Evolutionary conservation across 1,284 basidiomycete species (phyloP).

Genomic region (Bondarzewia mesenterica): DNA sequence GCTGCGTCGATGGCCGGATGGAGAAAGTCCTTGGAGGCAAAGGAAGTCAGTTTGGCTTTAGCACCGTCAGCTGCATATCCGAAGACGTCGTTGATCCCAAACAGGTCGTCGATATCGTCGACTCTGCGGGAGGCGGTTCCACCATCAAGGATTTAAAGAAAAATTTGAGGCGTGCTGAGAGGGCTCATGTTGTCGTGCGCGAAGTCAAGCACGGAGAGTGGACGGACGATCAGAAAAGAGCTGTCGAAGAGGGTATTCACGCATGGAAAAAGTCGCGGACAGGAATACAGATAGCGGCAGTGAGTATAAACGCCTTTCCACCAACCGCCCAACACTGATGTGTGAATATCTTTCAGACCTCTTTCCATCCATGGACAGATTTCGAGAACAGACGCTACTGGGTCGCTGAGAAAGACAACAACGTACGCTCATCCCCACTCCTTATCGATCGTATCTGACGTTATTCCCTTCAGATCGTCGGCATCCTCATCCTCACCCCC

Average conservation of each 20-base stretch:
- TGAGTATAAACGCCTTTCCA: conserved; percentile 14
- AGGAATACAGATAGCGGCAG: conserved; percentile 34
- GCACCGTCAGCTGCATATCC: conserved; percentile 33
- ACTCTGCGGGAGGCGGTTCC: conserved; percentile 20
- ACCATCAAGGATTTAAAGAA: conserved; percentile 38
- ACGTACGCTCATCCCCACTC: background rate
- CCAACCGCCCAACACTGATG: background rate
- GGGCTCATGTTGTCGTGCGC: conserved; percentile 26
- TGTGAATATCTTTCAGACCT: conserved; percentile 19
- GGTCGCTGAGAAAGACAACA: conserved; percentile 26
- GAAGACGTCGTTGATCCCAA: conserved; percentile 35
- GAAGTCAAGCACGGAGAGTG: conserved; percentile 24
- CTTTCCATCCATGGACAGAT: conserved; percentile 37
- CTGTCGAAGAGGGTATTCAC: conserved; percentile 30
- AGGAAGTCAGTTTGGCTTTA: conserved; percentile 23
- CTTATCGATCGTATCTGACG: background rate
- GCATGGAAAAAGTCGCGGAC: conserved; percentile 30
- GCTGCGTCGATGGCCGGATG: conserved; percentile 32
- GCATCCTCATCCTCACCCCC: conserved; percentile 34
- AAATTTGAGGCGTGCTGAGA: conserved; percentile 34
- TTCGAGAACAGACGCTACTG: conserved; percentile 34
- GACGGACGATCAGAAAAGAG: conserved; percentile 25
- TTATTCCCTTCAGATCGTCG: conserved; percentile 18
- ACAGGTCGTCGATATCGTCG: conserved; percentile 30
- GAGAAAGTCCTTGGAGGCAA: conserved; percentile 26